These are phyloP conservation scores for Eimeria falciformis DNA, from an alignment of 169 alveolate species.

Conservation along the genomic window DNA sequence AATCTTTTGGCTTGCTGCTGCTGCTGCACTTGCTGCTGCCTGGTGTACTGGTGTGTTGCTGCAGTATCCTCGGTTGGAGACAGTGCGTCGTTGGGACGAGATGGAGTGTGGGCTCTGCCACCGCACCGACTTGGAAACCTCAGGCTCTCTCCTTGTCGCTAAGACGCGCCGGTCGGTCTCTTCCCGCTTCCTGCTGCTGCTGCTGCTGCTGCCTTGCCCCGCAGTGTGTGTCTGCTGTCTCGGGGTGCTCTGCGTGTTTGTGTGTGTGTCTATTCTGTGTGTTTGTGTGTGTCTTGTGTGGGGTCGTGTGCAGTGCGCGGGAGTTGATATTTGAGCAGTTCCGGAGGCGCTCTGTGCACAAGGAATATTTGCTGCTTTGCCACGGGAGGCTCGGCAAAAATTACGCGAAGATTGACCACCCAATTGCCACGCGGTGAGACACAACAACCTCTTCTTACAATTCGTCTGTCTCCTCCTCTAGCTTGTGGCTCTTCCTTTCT, in stretches of 20 bases:
- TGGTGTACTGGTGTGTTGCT: neutral
- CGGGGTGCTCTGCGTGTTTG: neutral
- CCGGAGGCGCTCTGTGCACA: constrained; percentile 83
- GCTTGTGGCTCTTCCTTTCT: neutral
- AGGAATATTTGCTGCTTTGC: constrained; percentile 83
- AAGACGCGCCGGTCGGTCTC: constrained; percentile 77
- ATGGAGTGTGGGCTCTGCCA: constrained; percentile 86
- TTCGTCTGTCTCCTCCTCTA: too few relatives aligned
- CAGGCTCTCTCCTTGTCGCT: constrained; percentile 84
- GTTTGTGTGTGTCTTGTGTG: neutral
- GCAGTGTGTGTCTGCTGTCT: neutral
- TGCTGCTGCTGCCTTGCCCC: neutral
- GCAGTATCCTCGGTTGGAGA: constrained; percentile 83
- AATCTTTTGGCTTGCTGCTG: neutral
- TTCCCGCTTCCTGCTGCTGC: neutral
- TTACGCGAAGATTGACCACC: constrained; percentile 81
- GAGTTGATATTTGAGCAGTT: constrained; percentile 84
- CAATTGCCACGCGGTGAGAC: constrained; percentile 80
- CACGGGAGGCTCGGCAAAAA: constrained; percentile 83
- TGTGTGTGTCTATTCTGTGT: neutral
- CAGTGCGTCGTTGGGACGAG: constrained; percentile 84
- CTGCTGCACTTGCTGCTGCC: constrained; percentile 15
- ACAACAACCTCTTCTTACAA: neutral
- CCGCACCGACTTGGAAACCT: constrained; percentile 84
- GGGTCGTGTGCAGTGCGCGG: constrained; percentile 82